Conservation (phyloP, 345 rosid species). For the Viola odorata region DNA sequence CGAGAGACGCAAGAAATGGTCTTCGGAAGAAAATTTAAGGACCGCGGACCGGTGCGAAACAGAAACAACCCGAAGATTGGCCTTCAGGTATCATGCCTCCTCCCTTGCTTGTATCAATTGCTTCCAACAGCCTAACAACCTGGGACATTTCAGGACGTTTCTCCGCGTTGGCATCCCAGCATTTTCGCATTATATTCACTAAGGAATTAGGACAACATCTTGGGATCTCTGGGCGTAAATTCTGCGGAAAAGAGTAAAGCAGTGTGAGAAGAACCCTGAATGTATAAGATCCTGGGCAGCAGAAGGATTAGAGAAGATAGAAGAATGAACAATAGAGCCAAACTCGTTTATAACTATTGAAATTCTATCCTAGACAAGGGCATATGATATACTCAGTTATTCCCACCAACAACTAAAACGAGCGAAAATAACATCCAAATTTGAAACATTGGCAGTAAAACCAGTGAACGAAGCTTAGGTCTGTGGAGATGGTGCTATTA, state of each 20-base stretch:
- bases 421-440: too few species aligned
- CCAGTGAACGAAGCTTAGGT: too few species aligned
- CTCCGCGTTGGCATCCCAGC: slow-evolving; percentile 76
- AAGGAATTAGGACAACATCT: slow-evolving; percentile 75
- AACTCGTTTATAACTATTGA: too few species aligned
- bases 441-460: too few species aligned
- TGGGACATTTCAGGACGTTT: slow-evolving; percentile 85
- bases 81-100: slow-evolving; percentile 97
- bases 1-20: neutral
- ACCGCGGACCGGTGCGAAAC: slow-evolving; percentile 68
- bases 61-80: slow-evolving; percentile 58
- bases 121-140: slow-evolving; percentile 77
- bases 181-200: slow-evolving; percentile 63
- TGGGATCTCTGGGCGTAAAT: slow-evolving; percentile 80
- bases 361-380: too few species aligned
- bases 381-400: too few species aligned
- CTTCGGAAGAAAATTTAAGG: slow-evolving; percentile 35
- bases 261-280: neutral
- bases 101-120: slow-evolving; percentile 75
- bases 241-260: slow-evolving; percentile 36
- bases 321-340: too few species aligned
- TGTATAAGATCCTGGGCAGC: neutral
- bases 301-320: neutral
- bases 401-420: too few species aligned
- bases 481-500: neutral